phyloP scores from a whole-genome alignment of 164 flowering plant species.

The Annona squamosa region DNA sequence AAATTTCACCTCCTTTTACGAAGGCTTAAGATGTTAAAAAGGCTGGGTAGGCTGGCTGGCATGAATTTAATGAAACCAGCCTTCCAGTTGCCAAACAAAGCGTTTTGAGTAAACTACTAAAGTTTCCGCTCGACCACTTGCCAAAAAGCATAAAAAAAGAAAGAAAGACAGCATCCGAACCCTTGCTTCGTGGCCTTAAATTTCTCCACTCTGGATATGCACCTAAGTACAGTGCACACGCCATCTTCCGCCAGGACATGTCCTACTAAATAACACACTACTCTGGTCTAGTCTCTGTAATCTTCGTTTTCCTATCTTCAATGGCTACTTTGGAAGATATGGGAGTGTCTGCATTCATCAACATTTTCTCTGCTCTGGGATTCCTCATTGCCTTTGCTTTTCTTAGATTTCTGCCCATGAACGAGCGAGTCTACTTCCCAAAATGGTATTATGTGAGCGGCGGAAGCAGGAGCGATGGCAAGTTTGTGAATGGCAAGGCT shows the following conservation, averaged over 20 bases:
- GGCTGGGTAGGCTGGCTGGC: too few relatives aligned
- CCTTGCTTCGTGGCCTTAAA: not conserved
- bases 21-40: too few relatives aligned
- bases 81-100: too few relatives aligned
- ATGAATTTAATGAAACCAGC: too few relatives aligned
- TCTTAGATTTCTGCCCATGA: slow-evolving; percentile 78
- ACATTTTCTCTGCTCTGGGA: slow-evolving; percentile 62
- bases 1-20: too few relatives aligned
- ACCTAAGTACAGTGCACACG: not conserved
- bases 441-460: slow-evolving; percentile 79
- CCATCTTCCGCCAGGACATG: not conserved
- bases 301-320: not conserved
- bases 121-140: too few relatives aligned
- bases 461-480: slow-evolving; percentile 63
- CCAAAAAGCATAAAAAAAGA: not conserved
- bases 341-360: slow-evolving; percentile 79
- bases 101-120: too few relatives aligned
- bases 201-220: not conserved
- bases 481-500: slow-evolving; percentile 67
- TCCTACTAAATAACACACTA: not conserved
- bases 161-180: not conserved
- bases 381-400: slow-evolving; percentile 85
- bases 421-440: slow-evolving; percentile 94
- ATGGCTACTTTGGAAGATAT: slow-evolving; percentile 89
- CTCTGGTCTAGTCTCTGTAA: not conserved